These are phyloP conservation scores for Raffaelea deltoideospora DNA, from an alignment of 2,329 filamentous ascomycete species.

Conservation along the genomic window DNA sequence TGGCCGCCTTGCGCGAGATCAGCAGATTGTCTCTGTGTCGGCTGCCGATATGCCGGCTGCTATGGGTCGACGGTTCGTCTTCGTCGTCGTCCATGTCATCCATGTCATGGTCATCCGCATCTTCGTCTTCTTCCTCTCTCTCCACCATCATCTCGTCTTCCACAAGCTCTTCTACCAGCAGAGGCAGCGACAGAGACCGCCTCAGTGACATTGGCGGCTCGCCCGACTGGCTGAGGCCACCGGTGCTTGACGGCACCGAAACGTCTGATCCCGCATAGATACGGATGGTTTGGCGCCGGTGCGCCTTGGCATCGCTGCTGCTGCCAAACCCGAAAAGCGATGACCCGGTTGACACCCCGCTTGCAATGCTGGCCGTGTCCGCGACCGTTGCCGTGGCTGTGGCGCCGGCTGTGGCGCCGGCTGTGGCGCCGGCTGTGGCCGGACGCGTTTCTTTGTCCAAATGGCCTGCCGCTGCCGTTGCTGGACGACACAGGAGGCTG, in stretches of 20 bases:
- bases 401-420: background rate
- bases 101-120: too few relatives aligned
- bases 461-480: too few relatives aligned
- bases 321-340: background rate
- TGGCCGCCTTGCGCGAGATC: slow-evolving; percentile 11
- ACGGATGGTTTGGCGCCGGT: slow-evolving; percentile 7
- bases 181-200: background rate
- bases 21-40: slow-evolving; percentile 11
- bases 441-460: too few relatives aligned
- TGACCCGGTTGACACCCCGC: background rate
- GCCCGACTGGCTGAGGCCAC: background rate
- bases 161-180: background rate
- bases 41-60: too few relatives aligned
- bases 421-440: background rate
- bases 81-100: background rate
- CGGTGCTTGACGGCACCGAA: background rate
- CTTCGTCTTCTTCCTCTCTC: too few relatives aligned
- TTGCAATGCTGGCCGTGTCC: background rate
- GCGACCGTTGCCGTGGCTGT: background rate
- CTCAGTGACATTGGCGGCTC: background rate
- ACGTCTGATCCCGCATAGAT: slow-evolving; percentile 6
- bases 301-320: background rate
- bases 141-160: too few relatives aligned
- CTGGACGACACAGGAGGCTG: slow-evolving; percentile 16
- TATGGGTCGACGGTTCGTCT: background rate